Percentiles rank a stretch among this genome's conserved stretches.
Evolutionary conservation across 768 basidiomycete genomes (phyloP).

Genomic region (Naganishia randhawae): DNA sequence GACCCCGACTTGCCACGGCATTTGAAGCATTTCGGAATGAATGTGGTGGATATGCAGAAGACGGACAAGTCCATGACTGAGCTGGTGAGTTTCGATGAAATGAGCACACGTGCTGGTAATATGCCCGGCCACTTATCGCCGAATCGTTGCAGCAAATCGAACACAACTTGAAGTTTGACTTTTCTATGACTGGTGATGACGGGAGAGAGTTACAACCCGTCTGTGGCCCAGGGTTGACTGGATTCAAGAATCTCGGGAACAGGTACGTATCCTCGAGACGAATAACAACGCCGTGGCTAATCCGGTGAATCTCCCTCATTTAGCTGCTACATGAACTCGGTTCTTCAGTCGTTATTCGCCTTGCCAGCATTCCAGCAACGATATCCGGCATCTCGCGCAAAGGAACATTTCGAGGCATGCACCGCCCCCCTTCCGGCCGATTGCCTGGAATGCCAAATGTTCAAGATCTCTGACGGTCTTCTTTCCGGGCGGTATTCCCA

Average conservation of each 20-base stretch:
- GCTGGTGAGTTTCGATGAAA: constrained; percentile 57
- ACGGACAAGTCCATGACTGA: constrained; percentile 98
- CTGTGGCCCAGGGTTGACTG: constrained; percentile 83
- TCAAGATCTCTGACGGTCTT: constrained; percentile 86
- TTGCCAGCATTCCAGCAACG: constrained; percentile 70
- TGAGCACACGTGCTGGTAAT: neutral
- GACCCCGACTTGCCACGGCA: constrained; percentile 73
- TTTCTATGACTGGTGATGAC: constrained; percentile 79
- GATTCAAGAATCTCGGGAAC: constrained; percentile 87
- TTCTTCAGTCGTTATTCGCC: constrained; percentile 79
- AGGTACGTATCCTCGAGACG: constrained; percentile 54
- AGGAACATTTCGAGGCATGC: constrained; percentile 63
- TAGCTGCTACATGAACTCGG: constrained; percentile 96
- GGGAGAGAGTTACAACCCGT: constrained; percentile 83
- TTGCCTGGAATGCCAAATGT: constrained; percentile 93
- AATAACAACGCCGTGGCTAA: neutral
- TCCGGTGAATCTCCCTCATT: neutral
- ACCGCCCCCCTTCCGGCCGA: constrained; percentile 66
- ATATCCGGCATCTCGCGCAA: constrained; percentile 58
- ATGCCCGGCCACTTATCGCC: constrained; percentile 4
- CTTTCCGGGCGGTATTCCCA: constrained; percentile 84
- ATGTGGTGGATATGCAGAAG: constrained; percentile 73
- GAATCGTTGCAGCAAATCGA: constrained; percentile 71
- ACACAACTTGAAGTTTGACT: constrained; percentile 91
- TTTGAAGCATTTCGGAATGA: constrained; percentile 78